Percentiles rank a stretch among this genome's conserved stretches.
These are phyloP conservation scores for Melastoma malabathricum DNA, from an alignment of 345 rosid genomes.

Conservation along the genomic window DNA sequence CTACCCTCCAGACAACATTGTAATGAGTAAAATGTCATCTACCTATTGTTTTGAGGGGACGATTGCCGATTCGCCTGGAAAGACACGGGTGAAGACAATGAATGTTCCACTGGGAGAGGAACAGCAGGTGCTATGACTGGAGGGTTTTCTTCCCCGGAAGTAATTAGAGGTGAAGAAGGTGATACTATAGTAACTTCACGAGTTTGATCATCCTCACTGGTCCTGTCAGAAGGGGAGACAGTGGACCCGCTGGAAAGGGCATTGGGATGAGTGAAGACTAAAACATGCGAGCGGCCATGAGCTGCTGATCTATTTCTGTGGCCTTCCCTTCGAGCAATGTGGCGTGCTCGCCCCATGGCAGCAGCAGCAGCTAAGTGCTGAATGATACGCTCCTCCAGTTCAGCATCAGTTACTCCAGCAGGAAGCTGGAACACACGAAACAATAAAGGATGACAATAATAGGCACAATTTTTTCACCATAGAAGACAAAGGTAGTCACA, in stretches of 20 bases:
- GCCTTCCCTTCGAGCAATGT: slow-evolving; percentile 68
- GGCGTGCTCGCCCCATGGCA: slow-evolving; percentile 89
- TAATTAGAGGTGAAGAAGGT: slow-evolving; percentile 30
- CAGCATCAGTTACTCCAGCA: slow-evolving; percentile 61
- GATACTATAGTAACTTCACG: slow-evolving; percentile 20
- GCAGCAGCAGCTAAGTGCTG: slow-evolving; percentile 97
- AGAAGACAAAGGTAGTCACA: not conserved
- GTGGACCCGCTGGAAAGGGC: slow-evolving; percentile 28
- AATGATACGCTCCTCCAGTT: slow-evolving; percentile 88
- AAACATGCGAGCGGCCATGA: slow-evolving; percentile 67
- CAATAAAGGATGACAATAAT: not conserved
- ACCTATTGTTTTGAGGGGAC: slow-evolving; percentile 33
- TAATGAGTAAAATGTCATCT: slow-evolving; percentile 3
- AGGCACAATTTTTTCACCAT: not conserved
- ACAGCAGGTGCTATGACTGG: slow-evolving; percentile 15
- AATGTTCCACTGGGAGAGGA: slow-evolving; percentile 23
- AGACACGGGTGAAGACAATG: slow-evolving; percentile 30
- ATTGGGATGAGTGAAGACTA: slow-evolving; percentile 50
- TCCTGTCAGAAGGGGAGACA: slow-evolving; percentile 46
- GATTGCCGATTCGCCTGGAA: slow-evolving; percentile 19
- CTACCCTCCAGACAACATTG: not conserved
- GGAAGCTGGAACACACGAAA: slow-evolving; percentile 41
- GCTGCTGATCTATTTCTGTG: slow-evolving; percentile 60
- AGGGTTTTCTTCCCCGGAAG: slow-evolving; percentile 30
- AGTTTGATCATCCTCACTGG: slow-evolving; percentile 41